Conservation (phyloP, 345 rosid genomes). For the Hibiscus tridactylites region DNA sequence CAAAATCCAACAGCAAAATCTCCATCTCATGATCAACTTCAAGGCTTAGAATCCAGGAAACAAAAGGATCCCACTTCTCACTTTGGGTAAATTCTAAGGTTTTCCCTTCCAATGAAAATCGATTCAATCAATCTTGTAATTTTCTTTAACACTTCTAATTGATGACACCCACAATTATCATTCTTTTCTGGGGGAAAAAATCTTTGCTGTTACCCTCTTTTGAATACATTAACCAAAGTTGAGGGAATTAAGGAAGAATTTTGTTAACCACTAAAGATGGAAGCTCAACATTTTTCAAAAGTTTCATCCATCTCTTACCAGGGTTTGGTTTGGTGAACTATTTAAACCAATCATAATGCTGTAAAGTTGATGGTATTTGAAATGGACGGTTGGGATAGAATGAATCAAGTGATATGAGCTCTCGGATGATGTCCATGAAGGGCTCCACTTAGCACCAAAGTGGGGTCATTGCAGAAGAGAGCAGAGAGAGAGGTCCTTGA, state of each 20-base stretch:
- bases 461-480: slow-evolving; percentile 10
- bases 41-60: background rate
- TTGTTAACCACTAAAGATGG: background rate
- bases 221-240: no score
- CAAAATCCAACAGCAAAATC: background rate
- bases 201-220: background rate
- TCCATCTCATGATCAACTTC: background rate
- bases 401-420: background rate
- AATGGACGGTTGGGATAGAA: background rate
- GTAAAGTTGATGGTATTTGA: background rate
- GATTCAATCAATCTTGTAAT: background rate
- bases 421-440: background rate
- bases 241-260: background rate
- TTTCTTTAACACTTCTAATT: background rate
- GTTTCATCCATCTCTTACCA: no score
- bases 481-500: slow-evolving; percentile 9
- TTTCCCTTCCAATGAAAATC: background rate
- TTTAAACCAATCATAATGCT: background rate
- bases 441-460: slow-evolving; percentile 11
- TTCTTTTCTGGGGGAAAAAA: background rate
- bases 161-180: background rate
- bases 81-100: background rate
- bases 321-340: background rate
- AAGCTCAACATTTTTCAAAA: background rate
- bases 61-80: background rate